These are phyloP conservation scores for Filobasidium uniguttulatum DNA, from an alignment of 1,284 basidiomycete species.

Conservation along the genomic window DNA sequence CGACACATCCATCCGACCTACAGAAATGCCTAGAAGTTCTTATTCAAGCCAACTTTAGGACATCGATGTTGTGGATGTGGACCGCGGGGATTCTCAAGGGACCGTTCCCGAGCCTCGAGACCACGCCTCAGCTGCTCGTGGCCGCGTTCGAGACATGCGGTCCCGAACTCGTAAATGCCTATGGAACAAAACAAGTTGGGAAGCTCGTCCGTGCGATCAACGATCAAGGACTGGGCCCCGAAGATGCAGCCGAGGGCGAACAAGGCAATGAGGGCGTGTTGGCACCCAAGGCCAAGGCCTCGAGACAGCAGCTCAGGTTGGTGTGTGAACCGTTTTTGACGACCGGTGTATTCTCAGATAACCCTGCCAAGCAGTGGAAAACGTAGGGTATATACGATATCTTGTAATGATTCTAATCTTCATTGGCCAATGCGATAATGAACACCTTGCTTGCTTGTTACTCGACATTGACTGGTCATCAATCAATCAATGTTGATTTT, in stretches of 20 bases:
- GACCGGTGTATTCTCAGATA: constrained; percentile 8
- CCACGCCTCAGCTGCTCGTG: constrained; percentile 32
- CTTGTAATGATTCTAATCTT: no score
- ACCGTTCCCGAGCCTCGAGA: constrained; percentile 23
- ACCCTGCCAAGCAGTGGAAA: constrained; percentile 9
- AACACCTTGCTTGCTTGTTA: no score
- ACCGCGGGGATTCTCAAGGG: constrained; percentile 38
- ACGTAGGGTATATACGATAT: background rate
- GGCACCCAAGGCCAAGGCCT: constrained; percentile 18
- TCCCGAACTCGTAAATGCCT: constrained; percentile 46
- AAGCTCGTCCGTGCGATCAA: constrained; percentile 59
- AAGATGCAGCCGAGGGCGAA: constrained; percentile 19
- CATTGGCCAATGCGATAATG: no score
- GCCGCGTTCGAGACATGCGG: constrained; percentile 64
- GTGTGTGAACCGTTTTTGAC: constrained; percentile 10
- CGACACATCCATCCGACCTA: no score
- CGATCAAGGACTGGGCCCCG: constrained; percentile 38
- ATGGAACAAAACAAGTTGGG: constrained; percentile 57
- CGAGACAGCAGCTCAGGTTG: constrained; percentile 6
- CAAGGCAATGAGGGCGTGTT: constrained; percentile 19
- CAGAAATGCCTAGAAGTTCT: constrained; percentile 40
- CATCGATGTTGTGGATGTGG: constrained; percentile 55
- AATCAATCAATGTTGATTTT: no score
- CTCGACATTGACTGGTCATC: no score
- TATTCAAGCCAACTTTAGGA: constrained; percentile 47